phyloP scores from a whole-genome alignment of 305 asterid genomes.

The Fraxinus sp. region DNA sequence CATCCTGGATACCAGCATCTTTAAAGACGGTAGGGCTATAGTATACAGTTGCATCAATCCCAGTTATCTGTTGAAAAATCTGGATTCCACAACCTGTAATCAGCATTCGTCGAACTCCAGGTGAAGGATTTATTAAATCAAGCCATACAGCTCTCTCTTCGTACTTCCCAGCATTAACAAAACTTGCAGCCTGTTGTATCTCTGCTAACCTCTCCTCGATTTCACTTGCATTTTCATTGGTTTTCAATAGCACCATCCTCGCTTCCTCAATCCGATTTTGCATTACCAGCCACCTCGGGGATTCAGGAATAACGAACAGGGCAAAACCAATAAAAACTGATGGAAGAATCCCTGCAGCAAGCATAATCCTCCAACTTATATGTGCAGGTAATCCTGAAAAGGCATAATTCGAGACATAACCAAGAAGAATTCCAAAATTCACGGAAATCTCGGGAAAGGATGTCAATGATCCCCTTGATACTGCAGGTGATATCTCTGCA shows the following conservation, averaged over 20 bases:
- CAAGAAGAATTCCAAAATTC: slow-evolving; percentile 58
- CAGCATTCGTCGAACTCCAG: slow-evolving; percentile 51
- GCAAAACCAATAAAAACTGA: slow-evolving; percentile 47
- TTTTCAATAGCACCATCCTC: slow-evolving; percentile 43
- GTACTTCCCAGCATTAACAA: slow-evolving; percentile 28
- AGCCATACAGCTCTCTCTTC: slow-evolving; percentile 50
- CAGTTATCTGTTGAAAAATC: slow-evolving; percentile 54
- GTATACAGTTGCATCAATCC: slow-evolving; percentile 63
- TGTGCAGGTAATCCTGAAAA: slow-evolving; percentile 51
- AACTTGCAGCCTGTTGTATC: slow-evolving; percentile 50
- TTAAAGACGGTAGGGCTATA: slow-evolving; percentile 56
- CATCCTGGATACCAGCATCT: slow-evolving; percentile 49
- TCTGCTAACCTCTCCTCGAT: slow-evolving; percentile 55
- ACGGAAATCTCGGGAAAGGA: slow-evolving; percentile 61
- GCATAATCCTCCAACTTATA: slow-evolving; percentile 64
- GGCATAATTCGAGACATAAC: slow-evolving; percentile 56
- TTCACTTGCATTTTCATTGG: slow-evolving; percentile 36
- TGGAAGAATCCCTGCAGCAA: slow-evolving; percentile 56
- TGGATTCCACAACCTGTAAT: slow-evolving; percentile 64
- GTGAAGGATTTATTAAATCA: slow-evolving; percentile 49
- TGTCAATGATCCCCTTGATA: slow-evolving; percentile 51
- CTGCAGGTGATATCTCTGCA: slow-evolving; percentile 57
- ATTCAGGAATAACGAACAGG: slow-evolving; percentile 50
- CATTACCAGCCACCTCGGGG: slow-evolving; percentile 68
- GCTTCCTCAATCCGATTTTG: slow-evolving; percentile 52